These are phyloP conservation scores for Colletotrichum sp. DNA, from an alignment of 2,329 filamentous ascomycete species.

Conservation along the genomic window DNA sequence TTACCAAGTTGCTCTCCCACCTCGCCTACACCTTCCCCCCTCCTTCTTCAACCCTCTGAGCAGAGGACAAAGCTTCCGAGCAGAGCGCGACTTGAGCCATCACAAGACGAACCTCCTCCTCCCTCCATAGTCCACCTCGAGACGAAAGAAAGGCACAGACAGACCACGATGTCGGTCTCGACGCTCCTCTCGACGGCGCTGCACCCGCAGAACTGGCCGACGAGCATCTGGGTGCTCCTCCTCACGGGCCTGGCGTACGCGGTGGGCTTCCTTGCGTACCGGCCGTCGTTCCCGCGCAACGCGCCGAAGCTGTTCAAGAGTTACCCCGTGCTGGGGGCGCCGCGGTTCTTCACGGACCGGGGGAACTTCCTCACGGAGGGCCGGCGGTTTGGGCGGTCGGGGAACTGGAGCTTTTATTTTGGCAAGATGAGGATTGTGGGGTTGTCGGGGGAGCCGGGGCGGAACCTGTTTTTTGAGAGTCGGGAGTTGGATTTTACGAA, in stretches of 20 bases:
- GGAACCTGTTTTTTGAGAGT: slow-evolving; percentile 50
- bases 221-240: slow-evolving; percentile 23
- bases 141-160: neutral
- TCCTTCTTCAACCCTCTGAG: neutral
- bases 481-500: slow-evolving; percentile 46
- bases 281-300: slow-evolving; percentile 26
- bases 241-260: slow-evolving; percentile 14
- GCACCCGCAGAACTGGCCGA: slow-evolving; percentile 23
- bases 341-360: slow-evolving; percentile 51
- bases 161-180: neutral
- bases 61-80: neutral
- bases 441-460: slow-evolving; percentile 45
- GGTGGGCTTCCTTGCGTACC: slow-evolving; percentile 13
- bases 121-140: neutral
- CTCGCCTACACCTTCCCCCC: neutral
- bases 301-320: slow-evolving; percentile 28
- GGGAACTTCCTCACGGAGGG: slow-evolving; percentile 47
- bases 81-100: neutral
- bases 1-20: neutral
- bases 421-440: slow-evolving; percentile 50
- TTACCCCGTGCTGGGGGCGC: slow-evolving; percentile 48
- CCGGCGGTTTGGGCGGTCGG: slow-evolving; percentile 33
- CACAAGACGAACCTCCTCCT: neutral
- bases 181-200: neutral
- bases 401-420: slow-evolving; percentile 55